A percentile compares a stretch with the other conserved stretches of the same genome.
Evolutionary conservation across 768 basidiomycete genomes (phyloP).

Genomic region (Kwoniella pini): DNA sequence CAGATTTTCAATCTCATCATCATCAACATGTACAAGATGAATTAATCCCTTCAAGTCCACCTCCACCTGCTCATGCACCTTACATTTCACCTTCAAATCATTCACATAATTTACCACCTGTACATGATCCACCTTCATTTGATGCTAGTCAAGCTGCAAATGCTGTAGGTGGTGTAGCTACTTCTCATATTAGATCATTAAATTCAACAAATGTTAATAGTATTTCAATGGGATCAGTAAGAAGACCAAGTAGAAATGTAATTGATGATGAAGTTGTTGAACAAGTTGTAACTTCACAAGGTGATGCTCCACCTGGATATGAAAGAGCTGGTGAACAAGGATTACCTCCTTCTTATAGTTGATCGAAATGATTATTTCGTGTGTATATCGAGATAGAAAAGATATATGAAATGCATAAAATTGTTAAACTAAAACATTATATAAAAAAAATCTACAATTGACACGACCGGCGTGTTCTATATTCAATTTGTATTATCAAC

Average conservation of each 20-base stretch:
- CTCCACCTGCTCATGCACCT: constrained; percentile 1
- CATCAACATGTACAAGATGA: neutral
- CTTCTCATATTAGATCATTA: constrained; percentile 9
- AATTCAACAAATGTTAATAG: too few species aligned
- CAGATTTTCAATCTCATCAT: constrained; percentile 26
- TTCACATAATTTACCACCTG: neutral
- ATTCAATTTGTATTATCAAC: too few species aligned
- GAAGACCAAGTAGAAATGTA: constrained; percentile 20
- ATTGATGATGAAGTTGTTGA: constrained; percentile 14
- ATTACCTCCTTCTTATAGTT: constrained; percentile 20
- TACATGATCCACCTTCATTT: constrained; percentile 20
- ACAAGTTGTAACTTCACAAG: constrained; percentile 2
- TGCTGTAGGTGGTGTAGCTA: constrained; percentile 17
- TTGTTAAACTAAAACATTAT: too few species aligned
- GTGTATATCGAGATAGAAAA: too few species aligned
- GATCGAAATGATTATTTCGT: too few species aligned
- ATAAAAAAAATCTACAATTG: too few species aligned
- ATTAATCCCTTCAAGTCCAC: neutral
- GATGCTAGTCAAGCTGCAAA: constrained; percentile 22
- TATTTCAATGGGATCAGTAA: neutral
- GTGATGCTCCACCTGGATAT: constrained; percentile 21
- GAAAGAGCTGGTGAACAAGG: constrained; percentile 16
- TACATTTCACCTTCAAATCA: constrained; percentile 4
- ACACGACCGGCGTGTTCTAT: too few species aligned
- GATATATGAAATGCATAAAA: too few species aligned